Conservation (phyloP, 257 asterid genomes). For the Capsicum pubescens region DNA sequence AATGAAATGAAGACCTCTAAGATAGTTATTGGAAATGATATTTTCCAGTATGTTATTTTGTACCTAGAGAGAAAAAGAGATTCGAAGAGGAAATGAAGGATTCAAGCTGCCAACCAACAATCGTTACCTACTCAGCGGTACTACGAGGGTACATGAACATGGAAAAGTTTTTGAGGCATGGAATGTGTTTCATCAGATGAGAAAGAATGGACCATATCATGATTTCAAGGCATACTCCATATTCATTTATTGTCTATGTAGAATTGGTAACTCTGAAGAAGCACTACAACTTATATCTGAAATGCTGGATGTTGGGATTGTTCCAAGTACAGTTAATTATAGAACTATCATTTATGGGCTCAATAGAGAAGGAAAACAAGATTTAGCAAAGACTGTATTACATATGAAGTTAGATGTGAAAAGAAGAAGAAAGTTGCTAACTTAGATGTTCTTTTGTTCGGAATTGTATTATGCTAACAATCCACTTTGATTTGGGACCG, state of each 20-base stretch:
- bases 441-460: not conserved
- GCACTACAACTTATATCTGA: slow-evolving; percentile 62
- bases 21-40: slow-evolving; percentile 46
- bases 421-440: slow-evolving; percentile 36
- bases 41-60: slow-evolving; percentile 45
- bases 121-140: slow-evolving; percentile 76
- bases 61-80: slow-evolving; percentile 65
- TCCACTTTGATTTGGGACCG: too few relatives aligned
- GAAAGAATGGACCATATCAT: slow-evolving; percentile 62
- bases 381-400: slow-evolving; percentile 57
- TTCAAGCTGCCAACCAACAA: slow-evolving; percentile 60
- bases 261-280: slow-evolving; percentile 71
- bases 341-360: slow-evolving; percentile 65
- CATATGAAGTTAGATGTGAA: slow-evolving; percentile 63
- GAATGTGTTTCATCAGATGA: slow-evolving; percentile 58
- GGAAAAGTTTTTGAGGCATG: slow-evolving; percentile 65
- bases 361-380: slow-evolving; percentile 80
- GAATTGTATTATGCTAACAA: too few relatives aligned
- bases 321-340: slow-evolving; percentile 78
- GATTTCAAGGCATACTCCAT: slow-evolving; percentile 85
- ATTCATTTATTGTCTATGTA: slow-evolving; percentile 73
- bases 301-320: slow-evolving; percentile 67
- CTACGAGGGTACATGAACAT: slow-evolving; percentile 72
- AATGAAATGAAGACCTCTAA: slow-evolving; percentile 55
- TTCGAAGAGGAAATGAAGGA: slow-evolving; percentile 62